Evolutionary conservation across 2,329 filamentous ascomycete genomes (phyloP).

Genomic region (Alternaria brassicicola): DNA sequence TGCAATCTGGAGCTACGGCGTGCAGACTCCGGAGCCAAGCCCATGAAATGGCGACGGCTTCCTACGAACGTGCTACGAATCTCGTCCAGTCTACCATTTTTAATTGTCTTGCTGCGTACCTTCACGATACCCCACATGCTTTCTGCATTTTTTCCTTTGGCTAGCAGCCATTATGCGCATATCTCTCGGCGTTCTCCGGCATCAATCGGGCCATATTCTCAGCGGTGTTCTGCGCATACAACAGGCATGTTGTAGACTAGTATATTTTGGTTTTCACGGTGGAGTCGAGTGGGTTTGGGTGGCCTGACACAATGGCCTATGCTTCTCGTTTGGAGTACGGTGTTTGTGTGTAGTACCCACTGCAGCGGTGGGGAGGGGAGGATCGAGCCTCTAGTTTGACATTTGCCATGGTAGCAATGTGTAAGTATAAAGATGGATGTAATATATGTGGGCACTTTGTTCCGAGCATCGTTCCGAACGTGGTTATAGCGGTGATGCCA

Average conservation of each 20-base stretch:
- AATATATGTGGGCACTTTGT: neutral
- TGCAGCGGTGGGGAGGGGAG: constrained; percentile 4
- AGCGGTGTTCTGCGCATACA: neutral
- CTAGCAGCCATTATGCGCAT: constrained; percentile 5
- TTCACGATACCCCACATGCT: constrained; percentile 28
- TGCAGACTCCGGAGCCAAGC: constrained; percentile 50
- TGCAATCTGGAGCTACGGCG: constrained; percentile 41
- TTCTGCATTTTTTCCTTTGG: constrained; percentile 9
- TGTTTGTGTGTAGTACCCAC: constrained; percentile 19
- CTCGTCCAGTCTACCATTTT: constrained; percentile 4
- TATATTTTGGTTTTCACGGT: constrained; percentile 2
- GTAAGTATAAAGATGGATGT: neutral
- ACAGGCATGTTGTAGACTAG: constrained; percentile 3
- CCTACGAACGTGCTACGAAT: constrained; percentile 5
- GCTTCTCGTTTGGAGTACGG: constrained; percentile 8
- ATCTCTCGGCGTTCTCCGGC: constrained; percentile 13
- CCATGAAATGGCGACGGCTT: constrained; percentile 28
- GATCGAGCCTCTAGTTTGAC: neutral
- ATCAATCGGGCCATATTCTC: neutral
- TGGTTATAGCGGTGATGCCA: no score
- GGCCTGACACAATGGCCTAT: neutral
- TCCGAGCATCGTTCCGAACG: neutral
- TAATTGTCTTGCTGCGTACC: constrained; percentile 11
- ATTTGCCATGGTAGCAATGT: neutral
- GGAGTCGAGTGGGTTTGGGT: neutral